Percentiles rank a stretch among this genome's conserved stretches.
Evolutionary conservation across 495 filamentous ascomycete genomes (phyloP).

Genomic region (Aspergillus indologenus): DNA sequence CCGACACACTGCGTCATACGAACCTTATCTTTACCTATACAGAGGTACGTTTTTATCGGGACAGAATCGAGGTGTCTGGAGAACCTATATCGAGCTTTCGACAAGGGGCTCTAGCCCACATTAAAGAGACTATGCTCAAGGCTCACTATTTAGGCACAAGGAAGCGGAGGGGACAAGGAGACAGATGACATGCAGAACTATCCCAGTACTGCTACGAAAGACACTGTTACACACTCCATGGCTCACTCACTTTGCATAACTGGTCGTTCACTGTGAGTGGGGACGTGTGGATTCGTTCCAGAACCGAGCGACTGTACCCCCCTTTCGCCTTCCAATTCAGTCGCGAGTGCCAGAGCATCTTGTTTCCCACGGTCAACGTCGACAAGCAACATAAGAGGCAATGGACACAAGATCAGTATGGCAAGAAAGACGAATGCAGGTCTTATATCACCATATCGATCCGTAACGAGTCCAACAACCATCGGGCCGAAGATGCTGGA

Average conservation of each 20-base stretch:
- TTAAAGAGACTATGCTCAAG: too few species aligned
- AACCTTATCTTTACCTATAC: too few species aligned
- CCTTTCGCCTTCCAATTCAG: constrained; percentile 53
- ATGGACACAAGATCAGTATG: constrained; percentile 72
- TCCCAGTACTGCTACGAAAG: background rate
- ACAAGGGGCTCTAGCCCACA: too few species aligned
- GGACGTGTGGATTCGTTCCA: constrained; percentile 21
- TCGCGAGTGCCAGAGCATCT: constrained; percentile 70
- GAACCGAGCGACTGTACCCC: constrained; percentile 20
- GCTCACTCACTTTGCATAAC: background rate
- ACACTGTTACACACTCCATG: background rate
- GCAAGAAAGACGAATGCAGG: constrained; percentile 93
- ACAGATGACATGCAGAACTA: background rate
- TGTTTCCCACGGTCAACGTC: constrained; percentile 84
- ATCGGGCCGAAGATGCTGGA: constrained; percentile 91
- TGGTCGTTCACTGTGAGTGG: background rate
- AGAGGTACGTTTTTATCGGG: too few species aligned
- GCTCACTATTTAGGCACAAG: too few species aligned
- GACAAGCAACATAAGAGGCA: constrained; percentile 79
- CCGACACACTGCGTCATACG: too few species aligned
- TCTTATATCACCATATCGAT: constrained; percentile 83
- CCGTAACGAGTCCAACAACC: constrained; percentile 89
- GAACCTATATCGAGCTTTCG: too few species aligned
- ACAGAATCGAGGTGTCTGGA: too few species aligned
- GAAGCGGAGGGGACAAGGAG: too few species aligned